Evolutionary conservation across 2,329 filamentous ascomycete genomes (phyloP).

Genomic region (Pezicula carpinea): DNA sequence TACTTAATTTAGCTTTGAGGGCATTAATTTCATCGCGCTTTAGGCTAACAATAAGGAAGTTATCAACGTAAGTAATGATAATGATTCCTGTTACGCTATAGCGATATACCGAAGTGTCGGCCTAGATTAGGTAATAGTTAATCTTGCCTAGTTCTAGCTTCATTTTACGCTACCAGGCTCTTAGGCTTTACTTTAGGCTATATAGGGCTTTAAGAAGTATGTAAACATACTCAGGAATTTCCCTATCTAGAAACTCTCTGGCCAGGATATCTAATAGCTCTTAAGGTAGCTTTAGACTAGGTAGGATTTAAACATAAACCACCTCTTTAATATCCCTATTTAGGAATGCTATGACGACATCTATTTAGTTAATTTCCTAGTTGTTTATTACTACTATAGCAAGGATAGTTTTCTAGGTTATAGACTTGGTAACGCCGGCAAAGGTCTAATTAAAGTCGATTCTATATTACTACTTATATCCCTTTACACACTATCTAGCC

Average conservation of each 20-base stretch:
- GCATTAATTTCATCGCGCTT: not conserved
- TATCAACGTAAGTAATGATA: slow-evolving; percentile 25
- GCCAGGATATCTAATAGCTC: not conserved
- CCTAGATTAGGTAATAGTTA: slow-evolving; percentile 12
- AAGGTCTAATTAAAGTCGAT: slow-evolving; percentile 11
- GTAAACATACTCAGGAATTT: not conserved
- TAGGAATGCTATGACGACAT: slow-evolving; percentile 24
- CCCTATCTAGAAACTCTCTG: not conserved
- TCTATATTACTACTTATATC: slow-evolving; percentile 7
- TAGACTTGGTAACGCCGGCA: slow-evolving; percentile 8
- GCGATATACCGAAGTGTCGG: slow-evolving; percentile 16
- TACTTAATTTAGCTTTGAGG: slow-evolving; percentile 15
- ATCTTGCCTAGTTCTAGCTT: slow-evolving; percentile 13
- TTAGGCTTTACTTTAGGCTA: slow-evolving; percentile 26
- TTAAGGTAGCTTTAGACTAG: slow-evolving; percentile 4
- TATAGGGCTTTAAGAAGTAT: slow-evolving; percentile 25
- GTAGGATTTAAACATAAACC: slow-evolving; percentile 23
- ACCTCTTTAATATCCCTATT: slow-evolving; percentile 22
- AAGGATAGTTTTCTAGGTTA: slow-evolving; percentile 7
- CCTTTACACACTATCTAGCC: slow-evolving; percentile 6
- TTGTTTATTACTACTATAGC: slow-evolving; percentile 2
- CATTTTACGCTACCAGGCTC: slow-evolving; percentile 17
- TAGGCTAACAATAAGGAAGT: slow-evolving; percentile 17
- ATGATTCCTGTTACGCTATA: slow-evolving; percentile 1
- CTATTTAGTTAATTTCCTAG: slow-evolving; percentile 12